Base-by-base conservation (phyloP, 306 rosid genomes). In the Sicyos edulis region DNA sequence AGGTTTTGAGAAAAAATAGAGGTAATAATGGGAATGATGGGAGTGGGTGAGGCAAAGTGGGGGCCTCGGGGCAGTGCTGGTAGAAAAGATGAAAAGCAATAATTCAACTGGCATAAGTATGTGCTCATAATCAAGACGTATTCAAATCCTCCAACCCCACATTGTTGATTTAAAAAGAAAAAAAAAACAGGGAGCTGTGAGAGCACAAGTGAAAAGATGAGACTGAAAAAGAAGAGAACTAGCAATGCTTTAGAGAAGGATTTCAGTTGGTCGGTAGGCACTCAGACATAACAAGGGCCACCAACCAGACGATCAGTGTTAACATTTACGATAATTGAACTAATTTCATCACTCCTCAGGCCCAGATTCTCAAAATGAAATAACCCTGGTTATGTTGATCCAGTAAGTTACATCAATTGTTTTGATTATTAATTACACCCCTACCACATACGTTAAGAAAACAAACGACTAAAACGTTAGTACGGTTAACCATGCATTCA, bases 211-310 rank as follows among this genome's bases (percentile, higher is more conserved):
- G 15, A 37, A 40, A 64, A 17, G 1, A 15, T n/a, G 70, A 19
- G 44, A 40, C 42, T n/a, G 70, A n/a, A 37, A 15, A 17, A 62
- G 16, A 62, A 8, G 47, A 29, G 16, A 61, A 16, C n/a, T 62
- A 62, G 68, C 47, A 60, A 60, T 60, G 47, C 68, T 3, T 61
- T 34, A 62, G 24, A 60, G 66, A 61, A 20, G 13, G 68, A 62
- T 4, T 16, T 37, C 47, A 34, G 50, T 62, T 16, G 24, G 68
- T 34, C 7, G 61, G 14, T 11, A 20, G 32, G 32, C 12, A 15
- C 12, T 62, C 45, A 16, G 49, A 62, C 68, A 32, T 63, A 63
- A 63, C 4, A 63, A 40, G 70, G 70, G 29, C 70, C 40, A n/a
- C 24, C 52, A 63, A 63, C 70, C 70, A 40, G 40, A 8, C 16